phyloP scores from a whole-genome alignment of 768 basidiomycete genomes.

The Suillus brevipes region DNA sequence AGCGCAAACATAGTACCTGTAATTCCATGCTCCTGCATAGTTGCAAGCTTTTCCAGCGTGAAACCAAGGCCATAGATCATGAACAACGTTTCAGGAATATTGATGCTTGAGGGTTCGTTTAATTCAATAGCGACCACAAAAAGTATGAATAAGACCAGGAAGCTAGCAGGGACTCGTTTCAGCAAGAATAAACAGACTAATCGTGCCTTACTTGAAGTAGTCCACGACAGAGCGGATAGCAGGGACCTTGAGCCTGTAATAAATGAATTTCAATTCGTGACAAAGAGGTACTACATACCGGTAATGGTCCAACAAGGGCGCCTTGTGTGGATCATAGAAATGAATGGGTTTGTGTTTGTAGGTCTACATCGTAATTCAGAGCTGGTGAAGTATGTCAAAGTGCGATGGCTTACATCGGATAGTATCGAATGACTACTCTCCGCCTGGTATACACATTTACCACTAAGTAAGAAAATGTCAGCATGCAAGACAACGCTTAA shows the following conservation, averaged over 20 bases:
- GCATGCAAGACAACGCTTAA: slow-evolving; percentile 3
- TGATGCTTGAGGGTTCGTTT: slow-evolving; percentile 60
- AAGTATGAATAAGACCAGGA: slow-evolving; percentile 75
- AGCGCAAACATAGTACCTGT: slow-evolving; percentile 50
- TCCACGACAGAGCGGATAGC: slow-evolving; percentile 89
- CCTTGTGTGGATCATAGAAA: slow-evolving; percentile 92
- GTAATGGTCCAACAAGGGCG: slow-evolving; percentile 93
- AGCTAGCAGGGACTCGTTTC: slow-evolving; percentile 38
- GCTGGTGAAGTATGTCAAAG: neutral
- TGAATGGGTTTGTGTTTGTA: slow-evolving; percentile 92
- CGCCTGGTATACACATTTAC: slow-evolving; percentile 89
- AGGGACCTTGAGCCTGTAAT: slow-evolving; percentile 81
- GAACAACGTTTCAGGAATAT: slow-evolving; percentile 67
- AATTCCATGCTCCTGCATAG: slow-evolving; percentile 95
- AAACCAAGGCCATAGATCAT: slow-evolving; percentile 83
- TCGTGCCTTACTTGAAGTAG: slow-evolving; percentile 66
- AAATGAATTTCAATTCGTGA: neutral
- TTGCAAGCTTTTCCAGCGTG: slow-evolving; percentile 87
- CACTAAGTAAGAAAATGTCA: slow-evolving; percentile 46
- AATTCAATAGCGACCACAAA: slow-evolving; percentile 82
- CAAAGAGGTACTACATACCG: slow-evolving; percentile 49
- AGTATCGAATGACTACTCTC: slow-evolving; percentile 86
- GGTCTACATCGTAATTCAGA: slow-evolving; percentile 50
- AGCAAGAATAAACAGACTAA: neutral
- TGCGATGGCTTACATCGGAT: slow-evolving; percentile 65